Evolutionary conservation across 2,329 filamentous ascomycete genomes (phyloP).

Genomic region (Ophiostoma triangulosporum): DNA sequence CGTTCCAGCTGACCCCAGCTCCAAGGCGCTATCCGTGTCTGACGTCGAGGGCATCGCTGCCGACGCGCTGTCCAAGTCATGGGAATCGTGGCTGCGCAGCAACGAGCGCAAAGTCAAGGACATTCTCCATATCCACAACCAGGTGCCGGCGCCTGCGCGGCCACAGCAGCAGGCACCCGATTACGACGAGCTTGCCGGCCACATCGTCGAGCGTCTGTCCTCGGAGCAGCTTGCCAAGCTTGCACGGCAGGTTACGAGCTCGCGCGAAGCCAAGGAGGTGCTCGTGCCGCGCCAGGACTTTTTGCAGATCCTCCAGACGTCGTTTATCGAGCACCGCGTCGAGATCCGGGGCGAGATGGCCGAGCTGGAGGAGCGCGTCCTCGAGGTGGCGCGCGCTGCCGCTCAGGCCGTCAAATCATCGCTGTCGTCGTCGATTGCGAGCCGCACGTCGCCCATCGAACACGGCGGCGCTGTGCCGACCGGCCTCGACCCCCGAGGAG

Average conservation of each 20-base stretch:
- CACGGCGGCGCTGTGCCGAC: background rate
- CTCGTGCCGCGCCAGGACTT: constrained; percentile 37
- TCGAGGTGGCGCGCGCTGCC: constrained; percentile 9
- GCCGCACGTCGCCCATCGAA: background rate
- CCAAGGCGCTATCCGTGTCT: constrained; percentile 18
- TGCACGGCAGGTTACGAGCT: constrained; percentile 24
- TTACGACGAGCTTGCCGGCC: constrained; percentile 4
- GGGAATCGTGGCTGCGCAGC: constrained; percentile 38
- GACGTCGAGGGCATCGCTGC: constrained; percentile 20
- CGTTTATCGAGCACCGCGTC: constrained; percentile 24
- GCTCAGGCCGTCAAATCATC: constrained; percentile 3
- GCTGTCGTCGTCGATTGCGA: background rate
- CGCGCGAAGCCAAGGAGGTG: constrained; percentile 20
- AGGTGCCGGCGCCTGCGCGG: background rate
- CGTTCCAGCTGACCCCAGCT: constrained; percentile 16
- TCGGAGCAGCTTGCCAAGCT: constrained; percentile 24
- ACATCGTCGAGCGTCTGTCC: constrained; percentile 18
- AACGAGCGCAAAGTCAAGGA: constrained; percentile 32
- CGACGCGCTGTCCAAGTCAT: constrained; percentile 25
- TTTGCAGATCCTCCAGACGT: constrained; percentile 26
- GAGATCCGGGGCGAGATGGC: constrained; percentile 29
- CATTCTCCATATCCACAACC: constrained; percentile 11
- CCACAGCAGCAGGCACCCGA: background rate
- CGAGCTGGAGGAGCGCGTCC: constrained; percentile 20
- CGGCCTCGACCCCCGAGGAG: constrained; percentile 4